Evolutionary conservation across 371 early-diverging fungal genomes (phyloP).

Genomic region (Capillidium heterosporum): DNA sequence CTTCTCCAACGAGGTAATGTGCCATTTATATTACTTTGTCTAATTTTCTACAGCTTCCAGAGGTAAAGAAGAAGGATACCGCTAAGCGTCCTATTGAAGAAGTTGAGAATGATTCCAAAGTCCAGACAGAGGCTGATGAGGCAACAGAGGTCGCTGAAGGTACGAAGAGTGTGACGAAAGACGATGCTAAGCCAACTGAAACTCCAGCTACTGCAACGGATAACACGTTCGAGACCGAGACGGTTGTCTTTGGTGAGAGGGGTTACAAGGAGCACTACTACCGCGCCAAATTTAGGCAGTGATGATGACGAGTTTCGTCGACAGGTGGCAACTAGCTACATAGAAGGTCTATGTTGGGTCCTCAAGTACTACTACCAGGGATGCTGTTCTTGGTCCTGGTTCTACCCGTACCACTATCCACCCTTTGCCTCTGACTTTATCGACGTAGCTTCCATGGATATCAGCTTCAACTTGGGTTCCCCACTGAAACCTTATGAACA

Average conservation of each 20-base stretch:
- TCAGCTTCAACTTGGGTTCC: slow-evolving; percentile 56
- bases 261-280: slow-evolving; percentile 90
- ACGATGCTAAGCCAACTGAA: slow-evolving; percentile 5
- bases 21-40: background rate
- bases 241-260: slow-evolving; percentile 43
- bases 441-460: slow-evolving; percentile 46
- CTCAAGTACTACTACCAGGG: slow-evolving; percentile 92
- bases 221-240: slow-evolving; percentile 8
- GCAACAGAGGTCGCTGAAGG: background rate
- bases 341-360: slow-evolving; percentile 97
- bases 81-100: background rate
- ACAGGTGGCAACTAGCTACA: slow-evolving; percentile 67
- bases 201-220: background rate
- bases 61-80: background rate
- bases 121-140: slow-evolving; percentile 5
- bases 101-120: background rate
- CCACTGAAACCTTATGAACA: slow-evolving; percentile 95
- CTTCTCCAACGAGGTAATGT: background rate
- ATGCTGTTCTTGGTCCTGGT: slow-evolving; percentile 96
- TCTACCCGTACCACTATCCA: slow-evolving; percentile 95
- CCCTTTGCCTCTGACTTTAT: slow-evolving; percentile 86
- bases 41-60: background rate
- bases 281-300: slow-evolving; percentile 56
- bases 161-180: slow-evolving; percentile 11
- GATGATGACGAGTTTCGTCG: slow-evolving; percentile 37